phyloP scores from a whole-genome alignment of 1,139 yeast genomes.

The Candida frijolesensis region DNA sequence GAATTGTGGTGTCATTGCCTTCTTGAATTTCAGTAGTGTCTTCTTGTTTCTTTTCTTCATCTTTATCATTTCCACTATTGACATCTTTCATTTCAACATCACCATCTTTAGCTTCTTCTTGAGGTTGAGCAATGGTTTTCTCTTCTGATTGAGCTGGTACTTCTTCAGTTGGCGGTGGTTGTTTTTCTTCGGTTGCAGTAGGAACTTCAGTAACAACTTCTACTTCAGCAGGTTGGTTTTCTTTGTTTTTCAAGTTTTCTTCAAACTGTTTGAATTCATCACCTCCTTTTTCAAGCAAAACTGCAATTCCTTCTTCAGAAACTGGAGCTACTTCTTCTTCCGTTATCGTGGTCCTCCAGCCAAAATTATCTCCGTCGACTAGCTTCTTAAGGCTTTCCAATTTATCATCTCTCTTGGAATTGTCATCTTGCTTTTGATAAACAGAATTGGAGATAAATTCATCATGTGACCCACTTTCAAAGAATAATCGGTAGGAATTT shows the following conservation, averaged over 20 bases:
- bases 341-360: conserved; percentile 39
- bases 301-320: conserved; percentile 25
- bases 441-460: conserved; percentile 66
- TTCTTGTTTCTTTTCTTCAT: conserved; percentile 26
- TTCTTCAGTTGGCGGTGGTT: conserved; percentile 12
- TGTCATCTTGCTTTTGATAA: conserved; percentile 36
- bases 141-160: conserved; percentile 8
- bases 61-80: conserved; percentile 1
- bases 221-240: conserved; percentile 3
- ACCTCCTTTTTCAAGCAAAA: conserved; percentile 36
- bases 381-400: conserved; percentile 28
- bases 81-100: conserved; percentile 13
- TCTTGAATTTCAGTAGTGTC: conserved; percentile 43
- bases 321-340: conserved; percentile 24
- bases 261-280: conserved; percentile 28
- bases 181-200: not conserved
- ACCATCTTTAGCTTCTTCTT: conserved; percentile 1
- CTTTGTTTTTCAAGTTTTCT: conserved; percentile 10
- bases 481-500: conserved; percentile 77
- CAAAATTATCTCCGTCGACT: conserved; percentile 37
- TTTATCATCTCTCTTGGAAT: conserved; percentile 27
- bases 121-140: not conserved
- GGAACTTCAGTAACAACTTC: conserved; percentile 5
- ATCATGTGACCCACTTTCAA: conserved; percentile 82
- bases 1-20: conserved; percentile 45